A percentile compares a stretch with the other conserved stretches of the same genome.
These are phyloP conservation scores for Trichosporon sp. DNA, from an alignment of 1,284 basidiomycete genomes.

Conservation along the genomic window DNA sequence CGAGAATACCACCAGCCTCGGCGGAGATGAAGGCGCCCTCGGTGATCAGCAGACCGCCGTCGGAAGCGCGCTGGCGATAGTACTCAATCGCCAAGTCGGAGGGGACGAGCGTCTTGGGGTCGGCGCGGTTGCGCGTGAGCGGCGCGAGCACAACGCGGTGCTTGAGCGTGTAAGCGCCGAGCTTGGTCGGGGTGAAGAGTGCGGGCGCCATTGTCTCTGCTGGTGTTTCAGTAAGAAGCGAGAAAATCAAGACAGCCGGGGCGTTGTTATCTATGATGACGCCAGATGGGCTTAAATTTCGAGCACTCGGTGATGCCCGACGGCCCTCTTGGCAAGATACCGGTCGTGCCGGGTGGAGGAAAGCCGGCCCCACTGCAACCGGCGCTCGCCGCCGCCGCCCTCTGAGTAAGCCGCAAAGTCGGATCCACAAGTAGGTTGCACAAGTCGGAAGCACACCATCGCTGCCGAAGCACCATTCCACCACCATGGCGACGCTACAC, in stretches of 20 bases:
- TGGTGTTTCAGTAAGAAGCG: background rate
- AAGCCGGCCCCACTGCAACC: background rate
- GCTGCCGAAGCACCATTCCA: background rate
- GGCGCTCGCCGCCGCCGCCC: background rate
- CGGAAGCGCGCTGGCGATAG: conserved; percentile 42
- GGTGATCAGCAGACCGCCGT: conserved; percentile 40
- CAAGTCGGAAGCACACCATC: background rate
- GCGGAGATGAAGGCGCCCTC: conserved; percentile 35
- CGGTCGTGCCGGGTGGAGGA: background rate
- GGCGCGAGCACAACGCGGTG: conserved; percentile 46
- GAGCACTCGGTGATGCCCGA: background rate
- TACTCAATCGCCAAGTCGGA: conserved; percentile 34
- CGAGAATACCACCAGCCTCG: conserved; percentile 24
- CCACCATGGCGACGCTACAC: background rate
- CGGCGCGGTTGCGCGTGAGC: conserved; percentile 37
- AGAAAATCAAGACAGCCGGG: background rate
- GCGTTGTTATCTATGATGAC: background rate
- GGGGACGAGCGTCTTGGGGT: conserved; percentile 23
- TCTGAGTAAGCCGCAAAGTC: background rate
- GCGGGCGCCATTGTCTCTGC: background rate
- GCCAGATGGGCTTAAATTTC: background rate
- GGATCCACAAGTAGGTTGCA: too few species aligned
- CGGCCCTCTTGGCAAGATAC: background rate
- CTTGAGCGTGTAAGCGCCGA: conserved; percentile 30
- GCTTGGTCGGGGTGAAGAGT: conserved; percentile 27